phyloP scores from a whole-genome alignment of 2,329 filamentous ascomycete genomes.

The Bipolaris sorokiniana region DNA sequence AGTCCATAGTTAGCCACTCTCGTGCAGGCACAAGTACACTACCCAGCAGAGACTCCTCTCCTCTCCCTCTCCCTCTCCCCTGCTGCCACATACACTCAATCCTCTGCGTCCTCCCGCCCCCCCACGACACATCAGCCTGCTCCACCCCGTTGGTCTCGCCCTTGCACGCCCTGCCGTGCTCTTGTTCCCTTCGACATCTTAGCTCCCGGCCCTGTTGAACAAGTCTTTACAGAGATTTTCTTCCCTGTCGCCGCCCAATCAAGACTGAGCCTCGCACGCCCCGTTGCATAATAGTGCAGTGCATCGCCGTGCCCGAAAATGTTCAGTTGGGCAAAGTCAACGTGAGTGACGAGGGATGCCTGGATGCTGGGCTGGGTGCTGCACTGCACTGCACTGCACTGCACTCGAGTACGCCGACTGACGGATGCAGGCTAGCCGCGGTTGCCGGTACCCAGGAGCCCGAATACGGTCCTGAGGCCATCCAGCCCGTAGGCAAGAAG shows the following conservation, averaged over 20 bases:
- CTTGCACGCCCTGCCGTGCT: slow-evolving; percentile 24
- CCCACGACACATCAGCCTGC: neutral
- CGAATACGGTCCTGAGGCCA: slow-evolving; percentile 88
- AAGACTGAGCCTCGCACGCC: slow-evolving; percentile 31
- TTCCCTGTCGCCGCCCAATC: slow-evolving; percentile 33
- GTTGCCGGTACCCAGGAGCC: slow-evolving; percentile 96
- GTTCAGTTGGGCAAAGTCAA: slow-evolving; percentile 95
- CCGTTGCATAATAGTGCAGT: slow-evolving; percentile 35
- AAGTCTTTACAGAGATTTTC: slow-evolving; percentile 40
- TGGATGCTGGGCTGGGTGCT: slow-evolving; percentile 10
- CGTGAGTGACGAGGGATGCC: slow-evolving; percentile 62
- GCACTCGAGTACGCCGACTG: slow-evolving; percentile 22
- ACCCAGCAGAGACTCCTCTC: neutral
- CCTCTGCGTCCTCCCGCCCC: neutral
- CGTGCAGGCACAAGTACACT: neutral
- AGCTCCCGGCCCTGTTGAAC: slow-evolving; percentile 26
- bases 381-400: slow-evolving; percentile 27
- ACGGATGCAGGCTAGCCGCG: slow-evolving; percentile 62
- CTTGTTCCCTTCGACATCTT: slow-evolving; percentile 35
- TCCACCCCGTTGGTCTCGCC: slow-evolving; percentile 1
- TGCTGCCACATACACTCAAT: neutral
- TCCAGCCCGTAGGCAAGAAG: slow-evolving; percentile 84
- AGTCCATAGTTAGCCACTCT: neutral
- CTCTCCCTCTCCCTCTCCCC: neutral
- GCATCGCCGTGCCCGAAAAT: slow-evolving; percentile 55